phyloP scores from a whole-genome alignment of 345 rosid genomes.

The Turritis glabra region DNA sequence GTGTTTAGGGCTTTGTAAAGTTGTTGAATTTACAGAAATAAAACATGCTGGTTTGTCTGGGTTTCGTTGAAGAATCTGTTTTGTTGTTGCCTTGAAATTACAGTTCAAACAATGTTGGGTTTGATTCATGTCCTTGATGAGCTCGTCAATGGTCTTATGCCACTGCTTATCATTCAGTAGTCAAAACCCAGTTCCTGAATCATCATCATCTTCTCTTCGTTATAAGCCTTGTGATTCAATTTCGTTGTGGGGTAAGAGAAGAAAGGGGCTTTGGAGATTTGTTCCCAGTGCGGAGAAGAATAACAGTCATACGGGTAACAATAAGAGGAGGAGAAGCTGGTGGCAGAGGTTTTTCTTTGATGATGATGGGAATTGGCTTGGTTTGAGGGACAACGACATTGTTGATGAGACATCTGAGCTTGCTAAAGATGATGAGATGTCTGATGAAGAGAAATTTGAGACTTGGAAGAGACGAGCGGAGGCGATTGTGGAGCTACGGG shows the following conservation, averaged over 20 bases:
- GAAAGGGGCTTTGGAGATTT: conserved; percentile 45
- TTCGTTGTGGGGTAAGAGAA: conserved; percentile 35
- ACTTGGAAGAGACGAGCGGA: conserved; percentile 94
- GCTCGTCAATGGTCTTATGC: conserved; percentile 57
- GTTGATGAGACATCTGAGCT: conserved; percentile 43
- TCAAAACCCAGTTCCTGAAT: conserved; percentile 29
- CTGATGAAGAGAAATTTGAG: conserved; percentile 70
- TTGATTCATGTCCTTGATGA: conserved; percentile 62
- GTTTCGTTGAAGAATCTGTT: conserved; percentile 30
- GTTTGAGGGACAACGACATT: conserved; percentile 66
- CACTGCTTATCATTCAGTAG: conserved; percentile 45
- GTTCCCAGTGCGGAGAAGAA: conserved; percentile 49
- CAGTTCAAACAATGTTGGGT: conserved; percentile 49
- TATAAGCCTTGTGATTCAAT: conserved; percentile 30
- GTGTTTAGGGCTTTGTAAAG: conserved; percentile 19
- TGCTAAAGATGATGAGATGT: conserved; percentile 45
- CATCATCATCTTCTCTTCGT: conserved; percentile 15
- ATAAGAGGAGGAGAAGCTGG: conserved; percentile 61
- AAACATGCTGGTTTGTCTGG: conserved; percentile 22
- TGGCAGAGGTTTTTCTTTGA: conserved; percentile 81
- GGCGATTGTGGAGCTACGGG: conserved; percentile 88
- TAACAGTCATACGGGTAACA: conserved; percentile 28
- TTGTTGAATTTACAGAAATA: conserved; percentile 27
- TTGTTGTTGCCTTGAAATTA: conserved; percentile 19
- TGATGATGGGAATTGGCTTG: conserved; percentile 89